Evolutionary conservation across 352 stramenopile genomes (phyloP).

Genomic region (Phytophthora hybrid): DNA sequence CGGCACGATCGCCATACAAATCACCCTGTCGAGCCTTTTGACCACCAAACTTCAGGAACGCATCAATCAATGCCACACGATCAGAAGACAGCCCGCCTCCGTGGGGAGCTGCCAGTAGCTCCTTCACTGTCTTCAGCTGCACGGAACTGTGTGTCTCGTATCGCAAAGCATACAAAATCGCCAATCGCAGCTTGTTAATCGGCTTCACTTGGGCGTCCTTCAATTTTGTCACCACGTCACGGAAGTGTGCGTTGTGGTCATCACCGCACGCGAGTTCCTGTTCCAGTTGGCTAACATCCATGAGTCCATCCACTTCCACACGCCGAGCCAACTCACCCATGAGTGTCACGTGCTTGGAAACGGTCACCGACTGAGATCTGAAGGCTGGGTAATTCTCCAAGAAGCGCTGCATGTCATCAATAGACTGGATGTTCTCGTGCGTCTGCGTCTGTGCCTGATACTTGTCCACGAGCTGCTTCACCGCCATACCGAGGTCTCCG

Average conservation of each 20-base stretch:
- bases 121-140: conserved; percentile 84
- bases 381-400: conserved; percentile 98
- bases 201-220: conserved; percentile 91
- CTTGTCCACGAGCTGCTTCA: conserved; percentile 96
- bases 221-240: conserved; percentile 83
- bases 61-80: conserved; percentile 68
- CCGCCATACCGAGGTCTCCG: conserved; percentile 95
- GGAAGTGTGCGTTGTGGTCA: conserved; percentile 86
- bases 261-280: conserved; percentile 90
- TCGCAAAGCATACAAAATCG: conserved; percentile 98
- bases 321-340: conserved; percentile 98
- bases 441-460: conserved; percentile 88
- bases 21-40: conserved; percentile 70
- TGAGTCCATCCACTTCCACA: conserved; percentile 96
- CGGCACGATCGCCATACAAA: conserved; percentile 81
- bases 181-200: conserved; percentile 98
- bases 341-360: conserved; percentile 99
- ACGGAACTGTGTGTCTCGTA: conserved; percentile 95
- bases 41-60: conserved; percentile 79
- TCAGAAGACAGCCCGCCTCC: conserved; percentile 51
- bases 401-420: conserved; percentile 99
- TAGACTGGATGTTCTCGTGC: conserved; percentile 88
- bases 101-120: conserved; percentile 55
- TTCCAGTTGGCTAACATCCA: conserved; percentile 99
- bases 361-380: conserved; percentile 95